phyloP scores from a whole-genome alignment of 2,329 filamentous ascomycete genomes.

The Apiospora kogelbergensis region DNA sequence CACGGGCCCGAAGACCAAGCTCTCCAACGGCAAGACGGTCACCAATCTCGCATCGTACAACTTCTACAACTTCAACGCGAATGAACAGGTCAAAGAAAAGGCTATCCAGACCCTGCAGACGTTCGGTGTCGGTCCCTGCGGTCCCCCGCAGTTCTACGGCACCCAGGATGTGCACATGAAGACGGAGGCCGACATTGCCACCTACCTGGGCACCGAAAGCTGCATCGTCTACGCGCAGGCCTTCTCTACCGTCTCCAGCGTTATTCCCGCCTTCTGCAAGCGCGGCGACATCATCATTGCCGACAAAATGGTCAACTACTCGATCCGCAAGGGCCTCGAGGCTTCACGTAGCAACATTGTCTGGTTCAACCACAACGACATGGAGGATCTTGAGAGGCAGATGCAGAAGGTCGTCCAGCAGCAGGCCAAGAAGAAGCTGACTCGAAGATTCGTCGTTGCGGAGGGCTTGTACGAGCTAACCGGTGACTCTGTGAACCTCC shows the following conservation, averaged over 20 bases:
- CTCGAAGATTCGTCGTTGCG: conserved; percentile 91
- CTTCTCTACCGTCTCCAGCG: conserved; percentile 94
- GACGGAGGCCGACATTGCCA: conserved; percentile 89
- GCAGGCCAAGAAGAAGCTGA: conserved; percentile 81
- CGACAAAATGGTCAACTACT: conserved; percentile 89
- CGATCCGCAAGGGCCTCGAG: conserved; percentile 91
- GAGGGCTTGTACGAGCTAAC: conserved; percentile 92
- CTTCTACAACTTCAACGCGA: conserved; percentile 95
- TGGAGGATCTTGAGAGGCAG: conserved; percentile 86
- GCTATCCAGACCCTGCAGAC: conserved; percentile 91
- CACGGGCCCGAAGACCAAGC: conserved; percentile 85
- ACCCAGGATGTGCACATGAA: conserved; percentile 99
- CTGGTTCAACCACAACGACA: conserved; percentile 96
- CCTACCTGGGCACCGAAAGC: conserved; percentile 81
- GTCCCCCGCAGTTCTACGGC: conserved; percentile 96
- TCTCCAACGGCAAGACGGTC: conserved; percentile 85
- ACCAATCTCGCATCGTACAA: conserved; percentile 94
- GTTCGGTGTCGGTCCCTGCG: conserved; percentile 95
- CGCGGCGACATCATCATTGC: conserved; percentile 96
- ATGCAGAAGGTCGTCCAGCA: conserved; percentile 85
- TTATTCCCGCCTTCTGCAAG: conserved; percentile 96
- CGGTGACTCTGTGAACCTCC: conserved; percentile 82
- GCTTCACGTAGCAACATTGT: conserved; percentile 86
- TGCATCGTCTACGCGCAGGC: conserved; percentile 96
- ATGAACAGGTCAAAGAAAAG: conserved; percentile 91